phyloP scores from a whole-genome alignment of 768 basidiomycete genomes.

The Cubamyces sp. region DNA sequence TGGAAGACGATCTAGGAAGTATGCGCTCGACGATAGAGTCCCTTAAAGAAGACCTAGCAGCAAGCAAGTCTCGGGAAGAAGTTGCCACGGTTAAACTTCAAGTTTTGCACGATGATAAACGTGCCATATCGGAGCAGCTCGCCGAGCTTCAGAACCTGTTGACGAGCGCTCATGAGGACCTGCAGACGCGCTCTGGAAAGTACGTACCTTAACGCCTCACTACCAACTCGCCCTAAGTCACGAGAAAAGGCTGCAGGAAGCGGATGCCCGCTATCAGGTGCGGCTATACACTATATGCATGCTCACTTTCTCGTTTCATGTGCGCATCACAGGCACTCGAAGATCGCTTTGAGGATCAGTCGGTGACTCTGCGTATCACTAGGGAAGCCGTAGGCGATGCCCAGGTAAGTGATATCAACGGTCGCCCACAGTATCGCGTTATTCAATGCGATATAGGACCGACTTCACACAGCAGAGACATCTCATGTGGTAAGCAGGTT shows the following conservation, averaged over 20 bases:
- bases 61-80: slow-evolving; percentile 15
- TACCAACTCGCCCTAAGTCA: background rate
- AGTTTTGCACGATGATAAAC: background rate
- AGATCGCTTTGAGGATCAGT: slow-evolving; percentile 64
- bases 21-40: no score
- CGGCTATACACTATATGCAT: background rate
- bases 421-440: background rate
- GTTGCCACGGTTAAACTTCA: background rate
- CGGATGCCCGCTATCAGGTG: slow-evolving; percentile 27
- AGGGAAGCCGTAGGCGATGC: slow-evolving; percentile 59
- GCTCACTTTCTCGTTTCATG: background rate
- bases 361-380: slow-evolving; percentile 52
- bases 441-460: slow-evolving; percentile 38
- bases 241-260: slow-evolving; percentile 21
- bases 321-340: slow-evolving; percentile 46
- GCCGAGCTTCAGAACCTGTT: slow-evolving; percentile 1
- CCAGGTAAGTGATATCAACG: slow-evolving; percentile 39
- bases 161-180: slow-evolving; percentile 2
- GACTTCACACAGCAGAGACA: slow-evolving; percentile 41
- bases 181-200: slow-evolving; percentile 21
- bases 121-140: background rate
- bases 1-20: no score
- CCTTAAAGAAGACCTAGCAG: background rate
- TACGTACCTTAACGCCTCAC: slow-evolving; percentile 6
- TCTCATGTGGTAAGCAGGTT: slow-evolving; percentile 39